Conservation (phyloP, 495 filamentous ascomycete genomes). For the Aspergillus coremiiformis region DNA sequence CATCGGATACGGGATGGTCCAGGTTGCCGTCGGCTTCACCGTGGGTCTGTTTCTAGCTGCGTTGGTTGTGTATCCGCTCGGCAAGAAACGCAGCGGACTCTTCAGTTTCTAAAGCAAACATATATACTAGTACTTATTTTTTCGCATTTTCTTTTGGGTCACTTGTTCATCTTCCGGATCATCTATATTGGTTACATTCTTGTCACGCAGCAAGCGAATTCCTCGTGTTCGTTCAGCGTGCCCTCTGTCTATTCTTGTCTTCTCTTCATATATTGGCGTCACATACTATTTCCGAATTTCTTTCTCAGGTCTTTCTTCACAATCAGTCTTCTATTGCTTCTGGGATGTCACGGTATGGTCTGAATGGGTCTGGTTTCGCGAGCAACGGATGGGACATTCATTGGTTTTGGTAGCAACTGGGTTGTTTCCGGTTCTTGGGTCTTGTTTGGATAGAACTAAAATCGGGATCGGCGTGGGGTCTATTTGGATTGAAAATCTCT, state of each 20-base stretch:
- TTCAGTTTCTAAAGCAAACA: conserved; percentile 64
- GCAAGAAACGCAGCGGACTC: conserved; percentile 81
- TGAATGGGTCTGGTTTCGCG: not conserved
- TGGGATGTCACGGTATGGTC: not conserved
- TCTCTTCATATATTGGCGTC: not conserved
- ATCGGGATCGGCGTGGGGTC: not conserved
- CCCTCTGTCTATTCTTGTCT: not conserved
- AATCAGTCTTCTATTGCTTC: not conserved
- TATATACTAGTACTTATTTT: not conserved
- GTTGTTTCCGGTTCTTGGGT: not conserved
- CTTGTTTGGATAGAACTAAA: not conserved
- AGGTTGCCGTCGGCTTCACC: conserved; percentile 88
- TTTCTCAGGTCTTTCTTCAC: not conserved
- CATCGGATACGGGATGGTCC: conserved; percentile 79
- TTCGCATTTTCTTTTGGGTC: not conserved
- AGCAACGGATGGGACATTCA: not conserved
- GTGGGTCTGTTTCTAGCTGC: conserved; percentile 85
- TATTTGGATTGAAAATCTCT: not conserved
- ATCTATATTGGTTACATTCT: not conserved
- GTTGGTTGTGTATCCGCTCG: conserved; percentile 81
- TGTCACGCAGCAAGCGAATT: not conserved
- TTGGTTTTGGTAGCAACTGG: not conserved
- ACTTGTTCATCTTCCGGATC: not conserved
- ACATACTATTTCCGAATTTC: not conserved
- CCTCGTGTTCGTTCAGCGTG: conserved; percentile 10